Evolutionary conservation across 345 rosid genomes (phyloP), one percentile per base, ranked within the genome.

Genomic region (Populus davidiana): DNA sequence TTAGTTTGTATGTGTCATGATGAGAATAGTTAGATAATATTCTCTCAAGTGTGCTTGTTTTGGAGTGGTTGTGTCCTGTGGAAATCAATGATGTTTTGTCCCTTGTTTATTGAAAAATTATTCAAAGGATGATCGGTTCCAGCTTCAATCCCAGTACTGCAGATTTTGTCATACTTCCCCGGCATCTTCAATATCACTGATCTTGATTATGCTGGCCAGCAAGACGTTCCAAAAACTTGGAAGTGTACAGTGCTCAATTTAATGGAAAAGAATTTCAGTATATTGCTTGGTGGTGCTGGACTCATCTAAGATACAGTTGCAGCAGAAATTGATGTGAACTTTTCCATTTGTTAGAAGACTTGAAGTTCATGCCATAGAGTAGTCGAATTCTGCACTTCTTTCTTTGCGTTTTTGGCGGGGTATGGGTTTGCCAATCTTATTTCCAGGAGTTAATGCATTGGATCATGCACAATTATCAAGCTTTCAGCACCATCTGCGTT

Each of bases 1-100:
- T 27, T 17, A 27, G 18, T 59, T 50, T 31, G n/a, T 71, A 39
- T 13, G 70, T 62, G 18, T 16, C 4, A 5, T 39, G 43, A 50
- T 73, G 77, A 72, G 71, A 67, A 81, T 63, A 76, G 69, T 79
- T 38, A 31, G 54, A 66, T 47, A 20, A 16, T 12, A 2, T 65
- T 74, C 62, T 25, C 6, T 43, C 20, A 6, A 69, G 5, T 33
- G n/a, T 31, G 35, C n/a, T 66, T 66, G 18, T 33, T 66, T 66
- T 5, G 39, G 38, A 50, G 20, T 50, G 54, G 20, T 17, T 50
- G 21, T 16, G 54, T 17, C 54, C 54, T 50, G 54, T 50, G 54
- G 54, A 50, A 50, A 50, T 50, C 54, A 17, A 16, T 17, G 54
- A 50, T 50, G 54, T 50, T 50, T 50, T 17, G 20, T 50, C 21